Base-by-base conservation (phyloP, 768 basidiomycete species). In the Cyclocybe cylindracea region DNA sequence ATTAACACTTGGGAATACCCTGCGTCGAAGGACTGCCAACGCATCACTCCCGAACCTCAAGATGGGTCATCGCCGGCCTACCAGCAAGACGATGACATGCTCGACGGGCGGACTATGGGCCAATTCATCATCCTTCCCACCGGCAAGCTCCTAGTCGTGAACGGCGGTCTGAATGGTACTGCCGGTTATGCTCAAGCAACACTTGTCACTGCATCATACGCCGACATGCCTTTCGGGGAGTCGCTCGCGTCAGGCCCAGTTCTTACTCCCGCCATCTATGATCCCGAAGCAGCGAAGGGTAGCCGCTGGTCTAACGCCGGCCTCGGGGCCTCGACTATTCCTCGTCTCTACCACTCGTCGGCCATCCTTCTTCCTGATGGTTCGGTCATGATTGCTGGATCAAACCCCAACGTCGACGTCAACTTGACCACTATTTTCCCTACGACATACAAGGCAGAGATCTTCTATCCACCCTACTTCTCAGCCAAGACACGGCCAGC, bases 381-480 rank as follows among this genome's bases (percentile, higher is more conserved):
- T 1, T 90, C 89, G 1, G 86, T 98, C 35, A 66, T 97, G 48
- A 80, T 96, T 58, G 92, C 91, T 35, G 96, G 96, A 5, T 93
- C 91, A 34, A 98, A 98, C 71, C 94, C 95, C 1, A 95, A 95
- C 63, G 78, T 89, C 34, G 94, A 98, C 61, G 86, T 89, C 54
- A 86, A 87, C 60, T 50, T 73, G 33, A 67, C 73, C n/a, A 79
- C 80, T 14, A 39, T 75, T 35, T 94, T 77, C 75, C 86, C 87
- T 2, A 94, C 93, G 2, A 84, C 86, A 19, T 95, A 94, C 62
- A 74, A 83, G 33, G 86, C 88, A 2, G 94, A 96, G 66, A 79
- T 86, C 33, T 99, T 94, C 78, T 98, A 94, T 72, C 96, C 96
- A 0, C 78, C 84, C 8, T 99, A 96, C 73, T 98, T 88, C 73